Evolutionary conservation across 2,329 filamentous ascomycete genomes (phyloP).

Genomic region (Aureobasidium sp.): DNA sequence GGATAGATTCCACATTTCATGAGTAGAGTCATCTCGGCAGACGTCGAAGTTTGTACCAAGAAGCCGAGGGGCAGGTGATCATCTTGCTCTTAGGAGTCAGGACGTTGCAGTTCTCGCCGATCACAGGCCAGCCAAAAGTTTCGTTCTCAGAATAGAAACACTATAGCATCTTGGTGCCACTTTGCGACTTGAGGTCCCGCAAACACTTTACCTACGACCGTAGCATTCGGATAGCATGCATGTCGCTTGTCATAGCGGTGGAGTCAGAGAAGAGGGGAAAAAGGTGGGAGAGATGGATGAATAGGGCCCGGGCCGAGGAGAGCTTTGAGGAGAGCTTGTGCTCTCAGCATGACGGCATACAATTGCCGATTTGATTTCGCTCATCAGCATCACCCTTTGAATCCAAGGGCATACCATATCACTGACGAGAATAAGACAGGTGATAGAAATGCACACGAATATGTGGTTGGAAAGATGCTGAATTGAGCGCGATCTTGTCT

Average conservation of each 20-base stretch:
- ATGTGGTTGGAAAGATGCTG: not conserved
- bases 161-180: not conserved
- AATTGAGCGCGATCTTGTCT: not conserved
- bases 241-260: not conserved
- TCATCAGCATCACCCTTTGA: not conserved
- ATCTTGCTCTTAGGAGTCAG: not conserved
- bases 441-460: not conserved
- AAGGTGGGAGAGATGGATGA: not conserved
- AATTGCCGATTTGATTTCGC: no score
- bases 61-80: not conserved
- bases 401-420: not conserved
- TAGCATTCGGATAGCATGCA: not conserved
- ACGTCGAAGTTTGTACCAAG: not conserved
- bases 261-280: not conserved
- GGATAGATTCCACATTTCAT: not conserved
- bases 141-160: not conserved
- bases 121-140: not conserved
- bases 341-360: not conserved
- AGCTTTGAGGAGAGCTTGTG: not conserved
- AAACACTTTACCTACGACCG: not conserved
- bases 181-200: not conserved
- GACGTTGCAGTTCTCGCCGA: constrained; percentile 1
- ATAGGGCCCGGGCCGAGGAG: not conserved
- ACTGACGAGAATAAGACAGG: not conserved
- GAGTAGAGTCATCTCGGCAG: not conserved